Evolutionary conservation across 2,329 filamentous ascomycete genomes (phyloP), one percentile per base, ranked within the genome.

Genomic region (Hypoxylon sp.): DNA sequence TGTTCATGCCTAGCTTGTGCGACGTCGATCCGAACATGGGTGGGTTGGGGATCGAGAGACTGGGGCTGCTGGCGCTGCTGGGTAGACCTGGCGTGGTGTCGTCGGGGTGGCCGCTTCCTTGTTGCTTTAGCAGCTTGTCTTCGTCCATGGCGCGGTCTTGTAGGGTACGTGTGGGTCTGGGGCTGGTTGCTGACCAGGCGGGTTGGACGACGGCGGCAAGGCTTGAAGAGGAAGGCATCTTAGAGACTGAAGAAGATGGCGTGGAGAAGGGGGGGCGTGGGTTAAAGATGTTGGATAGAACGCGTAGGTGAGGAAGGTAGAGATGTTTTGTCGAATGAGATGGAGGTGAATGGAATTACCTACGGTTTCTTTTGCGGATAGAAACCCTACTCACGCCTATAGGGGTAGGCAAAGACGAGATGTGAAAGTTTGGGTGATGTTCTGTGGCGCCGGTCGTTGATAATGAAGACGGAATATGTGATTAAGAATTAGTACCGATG

Each of bases 11-110:
- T 0, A 41, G 17, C 25, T 45, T 45, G 11, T 11, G 60, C 3
- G 60, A 25, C 1, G 60, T 63, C 11, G 60, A 57, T 1, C 52
- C 60, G 52, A 63, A 63, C 2, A 63, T 19, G 10, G 60, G 32
- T 2, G 57, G 46, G 23, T 5, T 9, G 6, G 21, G 14, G 21
- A 17, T 3, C 13, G 46, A 17, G 25, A n/a, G 23, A 21, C 5
- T 49, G 46, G 6, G 3, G 48, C 19, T 17, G 32, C 17, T 17
- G 10, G 1, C 9, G 45, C 6, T n/a, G 56, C 11, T 32, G 21
- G 56, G 11, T 1, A 13, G 13, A 14, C 36, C 7, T 11, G 34
- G 14, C 3, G 1, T 7, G 4, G 32, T 25, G 17, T 10, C n/a
- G 14, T n/a, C 21, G 17, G 17, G 10, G 5, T 5, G 1, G 11